A percentile compares a stretch with the other conserved stretches of the same genome.
Evolutionary conservation across 495 filamentous ascomycete species (phyloP).

Genomic region (Schizothecium vesticola): DNA sequence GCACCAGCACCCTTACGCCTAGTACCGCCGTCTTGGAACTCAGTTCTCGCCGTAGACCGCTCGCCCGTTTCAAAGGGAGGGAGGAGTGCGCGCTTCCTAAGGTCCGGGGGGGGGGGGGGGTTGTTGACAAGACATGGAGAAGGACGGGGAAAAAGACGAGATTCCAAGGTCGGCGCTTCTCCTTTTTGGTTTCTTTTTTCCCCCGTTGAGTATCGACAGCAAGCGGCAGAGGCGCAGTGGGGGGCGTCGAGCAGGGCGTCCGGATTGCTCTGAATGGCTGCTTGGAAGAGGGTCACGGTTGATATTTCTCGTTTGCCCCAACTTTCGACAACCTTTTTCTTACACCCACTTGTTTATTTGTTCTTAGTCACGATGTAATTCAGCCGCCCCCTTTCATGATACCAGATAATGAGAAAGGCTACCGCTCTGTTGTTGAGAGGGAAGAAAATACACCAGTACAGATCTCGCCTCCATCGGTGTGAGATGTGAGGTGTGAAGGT

Average conservation of each 20-base stretch:
- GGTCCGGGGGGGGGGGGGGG: slow-evolving; percentile 13
- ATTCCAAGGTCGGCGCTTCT: slow-evolving; percentile 8
- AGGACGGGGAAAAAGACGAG: not conserved
- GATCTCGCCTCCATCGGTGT: not conserved
- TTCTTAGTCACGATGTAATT: slow-evolving; percentile 45
- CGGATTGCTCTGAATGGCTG: not conserved
- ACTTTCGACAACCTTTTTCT: slow-evolving; percentile 15
- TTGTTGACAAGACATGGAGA: slow-evolving; percentile 13
- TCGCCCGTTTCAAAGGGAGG: not conserved
- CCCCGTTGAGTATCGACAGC: slow-evolving; percentile 8
- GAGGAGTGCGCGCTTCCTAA: not conserved
- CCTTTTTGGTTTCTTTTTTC: slow-evolving; percentile 4
- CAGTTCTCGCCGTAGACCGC: not conserved
- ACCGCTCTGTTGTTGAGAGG: slow-evolving; percentile 14
- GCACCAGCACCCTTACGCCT: not conserved
- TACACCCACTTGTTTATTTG: slow-evolving; percentile 23
- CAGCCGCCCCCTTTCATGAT: slow-evolving; percentile 36
- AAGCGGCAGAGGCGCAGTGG: not conserved
- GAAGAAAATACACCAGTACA: not conserved
- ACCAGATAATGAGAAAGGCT: slow-evolving; percentile 42
- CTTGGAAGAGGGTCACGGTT: not conserved
- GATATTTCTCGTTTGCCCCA: slow-evolving; percentile 2
- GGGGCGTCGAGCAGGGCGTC: slow-evolving; percentile 6
- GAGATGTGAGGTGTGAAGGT: not conserved
- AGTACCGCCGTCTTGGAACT: not conserved